Evolutionary conservation across 202 grass and related monocot genomes (phyloP).

Genomic region (Setaria viridis): DNA sequence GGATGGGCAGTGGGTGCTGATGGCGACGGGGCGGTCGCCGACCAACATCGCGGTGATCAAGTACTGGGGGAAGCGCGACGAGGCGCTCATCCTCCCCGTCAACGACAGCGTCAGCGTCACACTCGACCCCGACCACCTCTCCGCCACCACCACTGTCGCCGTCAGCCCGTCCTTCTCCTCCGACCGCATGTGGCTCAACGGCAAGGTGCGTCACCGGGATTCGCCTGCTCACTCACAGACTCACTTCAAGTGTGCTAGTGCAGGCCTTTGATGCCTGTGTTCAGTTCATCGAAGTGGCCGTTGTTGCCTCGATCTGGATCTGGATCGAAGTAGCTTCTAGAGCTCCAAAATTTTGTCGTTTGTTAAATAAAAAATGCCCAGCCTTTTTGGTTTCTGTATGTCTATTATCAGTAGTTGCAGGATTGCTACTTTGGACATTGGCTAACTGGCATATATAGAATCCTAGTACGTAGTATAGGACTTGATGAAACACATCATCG

Average conservation of each 20-base stretch:
- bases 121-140: constrained; percentile 90
- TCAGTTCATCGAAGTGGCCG: background rate
- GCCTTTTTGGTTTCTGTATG: background rate
- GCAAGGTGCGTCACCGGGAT: constrained; percentile 29
- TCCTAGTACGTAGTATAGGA: background rate
- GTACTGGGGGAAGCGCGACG: constrained; percentile 98
- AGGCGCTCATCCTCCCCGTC: constrained; percentile 84
- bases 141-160: constrained; percentile 89
- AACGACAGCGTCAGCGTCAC: constrained; percentile 97
- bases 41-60: constrained; percentile 98
- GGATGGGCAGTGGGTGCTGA: constrained; percentile 67
- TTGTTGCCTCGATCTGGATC: background rate
- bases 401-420: background rate
- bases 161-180: constrained; percentile 71
- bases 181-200: constrained; percentile 65
- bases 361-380: background rate
- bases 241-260: background rate
- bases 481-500: background rate
- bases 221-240: background rate
- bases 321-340: background rate
- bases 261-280: background rate
- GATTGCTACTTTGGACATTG: background rate
- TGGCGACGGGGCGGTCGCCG: constrained; percentile 80
- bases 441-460: background rate
- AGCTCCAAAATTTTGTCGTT: background rate